Base-by-base conservation (phyloP, 306 rosid species). In the Ziziphus jujuba region DNA sequence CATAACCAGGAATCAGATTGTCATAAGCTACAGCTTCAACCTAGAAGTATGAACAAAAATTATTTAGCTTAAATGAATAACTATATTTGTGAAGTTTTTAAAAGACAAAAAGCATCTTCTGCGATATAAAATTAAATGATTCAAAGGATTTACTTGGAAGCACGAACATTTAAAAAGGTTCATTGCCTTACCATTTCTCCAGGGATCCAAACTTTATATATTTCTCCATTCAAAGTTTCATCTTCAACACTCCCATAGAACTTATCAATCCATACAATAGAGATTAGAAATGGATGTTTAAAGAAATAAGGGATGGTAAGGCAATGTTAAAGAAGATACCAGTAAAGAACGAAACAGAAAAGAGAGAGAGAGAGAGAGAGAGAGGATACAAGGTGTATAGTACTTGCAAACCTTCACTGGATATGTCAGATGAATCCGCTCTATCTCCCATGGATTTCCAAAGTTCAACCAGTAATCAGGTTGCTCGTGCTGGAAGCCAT, bases 401-500 rank as follows among this genome's bases (percentile, higher is more conserved):
- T 64, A 70, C 51, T 63, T 44, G 63, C 75, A 73, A 66, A 88
- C 90, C 91, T 88, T 85, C 75, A 85, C 91, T 61, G 88, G 85
- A 70, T 88, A 85, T 48, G 95, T 85, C 24, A 88, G 85, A 72
- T 88, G 89, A 69, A 79, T 67, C 38, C 89, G 81, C 81, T 80
- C 95, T 69, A 84, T 88, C 70, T 88, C 91, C 95, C 95, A 85
- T 65, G 95, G 95, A 75, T 88, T 88, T 66, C 95, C 95, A 72
- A 81, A 85, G 74, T 88, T 85, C 70, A 88, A 77, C 95, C 95
- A 88, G 67, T 80, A 82, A 75, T 88, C 95, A 47, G 95, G 91
- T 68, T 85, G 88, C 67, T 88, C 95, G 50, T 88, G 87, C 71
- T 88, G 95, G 72, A 80, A 80, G 44, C 91, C 95, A 69, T 88